phyloP scores from a whole-genome alignment of 768 basidiomycete species.

The Amanita phalloides region DNA sequence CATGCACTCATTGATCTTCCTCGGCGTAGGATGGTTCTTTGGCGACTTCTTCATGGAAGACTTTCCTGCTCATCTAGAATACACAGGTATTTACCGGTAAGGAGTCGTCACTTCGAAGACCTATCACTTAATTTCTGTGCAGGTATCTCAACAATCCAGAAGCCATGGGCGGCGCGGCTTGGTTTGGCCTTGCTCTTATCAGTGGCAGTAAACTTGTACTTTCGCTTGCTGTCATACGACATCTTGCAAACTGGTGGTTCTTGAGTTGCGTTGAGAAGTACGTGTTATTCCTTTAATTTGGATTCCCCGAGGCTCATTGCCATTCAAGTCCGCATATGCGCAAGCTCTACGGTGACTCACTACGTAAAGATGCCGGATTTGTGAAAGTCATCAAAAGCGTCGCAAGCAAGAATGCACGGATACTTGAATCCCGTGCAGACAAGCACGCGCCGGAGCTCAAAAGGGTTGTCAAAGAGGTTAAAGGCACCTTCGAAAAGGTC shows the following conservation, averaged over 20 bases:
- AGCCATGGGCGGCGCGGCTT: slow-evolving; percentile 90
- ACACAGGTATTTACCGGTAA: slow-evolving; percentile 94
- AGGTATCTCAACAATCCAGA: slow-evolving; percentile 95
- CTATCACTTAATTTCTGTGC: background rate
- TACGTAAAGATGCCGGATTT: slow-evolving; percentile 94
- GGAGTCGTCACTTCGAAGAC: background rate
- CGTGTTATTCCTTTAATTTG: slow-evolving; percentile 17
- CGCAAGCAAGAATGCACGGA: slow-evolving; percentile 70
- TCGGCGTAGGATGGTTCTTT: slow-evolving; percentile 83
- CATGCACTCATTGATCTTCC: background rate
- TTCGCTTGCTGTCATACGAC: slow-evolving; percentile 70
- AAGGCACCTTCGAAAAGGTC: slow-evolving; percentile 91
- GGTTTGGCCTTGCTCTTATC: slow-evolving; percentile 88
- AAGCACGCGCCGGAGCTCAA: slow-evolving; percentile 75
- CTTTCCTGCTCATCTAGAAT: slow-evolving; percentile 82
- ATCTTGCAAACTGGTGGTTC: slow-evolving; percentile 95
- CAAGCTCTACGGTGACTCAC: slow-evolving; percentile 85
- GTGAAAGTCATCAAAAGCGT: slow-evolving; percentile 97
- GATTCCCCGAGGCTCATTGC: slow-evolving; percentile 2
- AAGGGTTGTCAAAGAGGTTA: slow-evolving; percentile 77
- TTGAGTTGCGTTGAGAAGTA: slow-evolving; percentile 85
- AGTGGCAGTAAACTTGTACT: slow-evolving; percentile 91
- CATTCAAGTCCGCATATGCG: slow-evolving; percentile 88
- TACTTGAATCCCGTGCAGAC: slow-evolving; percentile 68
- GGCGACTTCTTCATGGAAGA: slow-evolving; percentile 96